Evolutionary conservation across 2,329 filamentous ascomycete genomes (phyloP), one percentile per base, ranked within the genome.

Genomic region (Ilyonectria robusta): DNA sequence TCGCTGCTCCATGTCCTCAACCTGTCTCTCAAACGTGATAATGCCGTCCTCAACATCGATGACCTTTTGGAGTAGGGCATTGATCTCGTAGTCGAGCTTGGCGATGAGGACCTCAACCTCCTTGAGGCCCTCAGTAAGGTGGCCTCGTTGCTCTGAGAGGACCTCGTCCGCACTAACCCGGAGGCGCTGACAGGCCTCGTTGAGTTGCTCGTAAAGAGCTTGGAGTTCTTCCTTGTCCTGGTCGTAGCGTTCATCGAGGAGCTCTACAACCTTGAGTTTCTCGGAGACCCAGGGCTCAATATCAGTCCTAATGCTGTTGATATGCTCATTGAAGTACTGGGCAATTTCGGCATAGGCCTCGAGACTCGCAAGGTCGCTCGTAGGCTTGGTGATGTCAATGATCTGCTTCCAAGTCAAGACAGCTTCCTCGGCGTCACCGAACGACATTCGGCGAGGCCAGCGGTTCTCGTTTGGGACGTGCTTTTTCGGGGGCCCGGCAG

Each of bases 1-100:
- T 44, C 89, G 84, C 46, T 80, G 85, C 83, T 93, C 93, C 55
- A 94, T 87, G 60, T 93, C 91, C 51, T 87, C 84, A 1, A 96
- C 93, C 78, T 95, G 92, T 55, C 88, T 86, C 79, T 95, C 93
- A 79, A 97, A 97, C 68, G 94, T 92, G 11, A 82, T 83, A 0
- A 97, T 89, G 1, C 93, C 93, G 68, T 94, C 92, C 76, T 97
- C 94, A 9, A 97, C 93, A 76, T 98, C 95, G 74, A 93, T 88
- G 10, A 97, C 92, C 75, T 94, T 94, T 54, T 91, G 90, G 55
- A 90, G 86, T n/a, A 98, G 84, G 17, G 91, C 90, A 66, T 92
- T 89, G 68, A 98, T 91, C 83, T 98, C 95, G 80, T 98, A 98
- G 76, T 98, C 95, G 62, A 98, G 85, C 80, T 95, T 95, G 21